Conservation (phyloP, 164 flowering plant genomes). For the Magnolia officinalis region DNA sequence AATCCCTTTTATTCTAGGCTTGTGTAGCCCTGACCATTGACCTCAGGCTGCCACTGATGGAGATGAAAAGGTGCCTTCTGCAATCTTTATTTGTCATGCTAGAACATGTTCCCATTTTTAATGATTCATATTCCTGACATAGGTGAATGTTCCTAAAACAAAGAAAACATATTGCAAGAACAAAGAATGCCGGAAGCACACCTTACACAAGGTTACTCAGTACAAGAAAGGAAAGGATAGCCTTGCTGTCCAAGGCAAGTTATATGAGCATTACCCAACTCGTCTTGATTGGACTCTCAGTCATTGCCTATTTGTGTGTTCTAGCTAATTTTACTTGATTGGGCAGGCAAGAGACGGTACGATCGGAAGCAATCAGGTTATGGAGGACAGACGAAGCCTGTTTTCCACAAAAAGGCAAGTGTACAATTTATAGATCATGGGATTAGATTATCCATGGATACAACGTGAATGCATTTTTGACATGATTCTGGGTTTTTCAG, state of each 20-base stretch:
- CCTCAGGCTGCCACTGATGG: neutral
- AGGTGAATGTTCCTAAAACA: conserved; percentile 24
- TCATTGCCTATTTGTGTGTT: no score
- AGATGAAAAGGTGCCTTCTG: neutral
- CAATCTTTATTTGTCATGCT: neutral
- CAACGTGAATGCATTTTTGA: neutral
- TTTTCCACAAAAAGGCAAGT: conserved; percentile 14
- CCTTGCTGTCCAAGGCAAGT: conserved; percentile 16
- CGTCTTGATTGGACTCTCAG: neutral
- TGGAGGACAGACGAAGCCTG: conserved; percentile 18
- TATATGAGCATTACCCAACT: neutral
- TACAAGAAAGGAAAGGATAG: conserved; percentile 25
- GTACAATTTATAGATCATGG: neutral
- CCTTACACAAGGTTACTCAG: conserved; percentile 22
- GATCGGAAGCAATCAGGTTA: conserved; percentile 16
- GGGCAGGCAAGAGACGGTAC: conserved; percentile 12
- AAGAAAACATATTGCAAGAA: conserved; percentile 24
- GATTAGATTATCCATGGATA: neutral
- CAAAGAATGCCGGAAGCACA: conserved; percentile 21
- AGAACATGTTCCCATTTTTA: neutral
- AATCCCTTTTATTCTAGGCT: neutral
- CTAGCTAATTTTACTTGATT: neutral
- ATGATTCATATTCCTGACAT: neutral
- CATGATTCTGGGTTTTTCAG: neutral
- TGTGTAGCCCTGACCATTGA: neutral